Base-by-base conservation (phyloP, 2,329 filamentous ascomycete genomes). In the Emmonsia crescens region DNA sequence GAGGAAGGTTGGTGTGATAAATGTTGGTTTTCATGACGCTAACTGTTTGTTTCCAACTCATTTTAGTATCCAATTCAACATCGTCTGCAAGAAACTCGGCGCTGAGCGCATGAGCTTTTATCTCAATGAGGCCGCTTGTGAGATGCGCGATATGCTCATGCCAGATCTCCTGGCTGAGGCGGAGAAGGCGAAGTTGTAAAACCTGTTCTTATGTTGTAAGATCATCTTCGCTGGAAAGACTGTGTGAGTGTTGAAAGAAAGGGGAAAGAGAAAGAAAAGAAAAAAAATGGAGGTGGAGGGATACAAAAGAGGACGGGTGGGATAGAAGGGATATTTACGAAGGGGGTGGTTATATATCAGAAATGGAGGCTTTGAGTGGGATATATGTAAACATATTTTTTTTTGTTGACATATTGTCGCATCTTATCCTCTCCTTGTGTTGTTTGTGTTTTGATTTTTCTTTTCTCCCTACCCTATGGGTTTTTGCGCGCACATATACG, bases 81-180 rank as follows among this genome's bases (percentile, higher is more conserved):
- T 99, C 68, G 92, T 96, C 66, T 94, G 89, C 74, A 99, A 97
- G 83, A 86, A 89, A 62, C 80, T 96, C 57, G 94, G 93, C 52
- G 90, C 88, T 72, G 86, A 94, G 70, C 87, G 89, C 68, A 96
- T 99, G 93, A 94, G 89, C 77, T 89, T 93, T 82, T 99, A 91
- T 78, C 80, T 99, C 67, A 95, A 91, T 71, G 94, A 99, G 78
- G 93, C 94, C 0, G 94, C 93, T 1, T 83, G 85, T 64, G 94
- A 99, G 66, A 85, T 99, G 74, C 84, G 92, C 66, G 92, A 96
- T 68, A 77, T 99, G 60, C 83, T 99, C 74, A 78, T 89, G 71
- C 88, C 90, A 27, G 91, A 89, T 55, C 76, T 96, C 52, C 66
- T 69, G 40, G 71, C 73, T 40, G 86, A 93, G 75, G 74, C 84